phyloP scores from a whole-genome alignment of 192 early-diverging fungal species.

The Entomortierella parvispora region DNA sequence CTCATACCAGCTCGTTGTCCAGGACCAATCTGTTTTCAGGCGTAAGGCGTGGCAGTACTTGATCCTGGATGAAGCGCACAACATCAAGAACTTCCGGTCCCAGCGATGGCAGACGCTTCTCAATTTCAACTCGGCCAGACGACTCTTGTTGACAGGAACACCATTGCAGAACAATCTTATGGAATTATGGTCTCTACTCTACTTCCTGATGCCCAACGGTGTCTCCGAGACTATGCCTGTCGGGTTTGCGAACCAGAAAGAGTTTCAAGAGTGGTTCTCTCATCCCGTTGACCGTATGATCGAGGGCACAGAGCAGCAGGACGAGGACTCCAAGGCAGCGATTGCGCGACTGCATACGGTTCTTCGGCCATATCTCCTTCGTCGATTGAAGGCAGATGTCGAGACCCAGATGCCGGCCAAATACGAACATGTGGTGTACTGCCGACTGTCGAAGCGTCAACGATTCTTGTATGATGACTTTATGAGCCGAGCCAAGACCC shows the following conservation, averaged over 20 bases:
- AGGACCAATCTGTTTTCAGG: constrained; percentile 65
- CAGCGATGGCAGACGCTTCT: constrained; percentile 81
- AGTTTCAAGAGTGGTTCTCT: constrained; percentile 90
- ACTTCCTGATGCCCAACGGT: constrained; percentile 86
- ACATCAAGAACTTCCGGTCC: constrained; percentile 83
- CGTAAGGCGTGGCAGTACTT: constrained; percentile 75
- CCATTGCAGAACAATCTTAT: constrained; percentile 90
- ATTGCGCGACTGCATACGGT: constrained; percentile 71
- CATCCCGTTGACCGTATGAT: constrained; percentile 87
- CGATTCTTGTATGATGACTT: constrained; percentile 81
- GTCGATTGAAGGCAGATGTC: constrained; percentile 73
- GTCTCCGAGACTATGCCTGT: constrained; percentile 67
- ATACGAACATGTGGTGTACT: constrained; percentile 75
- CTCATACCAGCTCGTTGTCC: constrained; percentile 68
- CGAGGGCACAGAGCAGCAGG: constrained; percentile 63
- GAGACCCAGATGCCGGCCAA: constrained; percentile 76
- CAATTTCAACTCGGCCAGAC: constrained; percentile 69
- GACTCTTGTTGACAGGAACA: constrained; percentile 86
- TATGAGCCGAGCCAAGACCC: constrained; percentile 85
- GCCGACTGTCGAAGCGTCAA: constrained; percentile 75
- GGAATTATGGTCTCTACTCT: constrained; percentile 88
- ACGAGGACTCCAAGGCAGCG: constrained; percentile 62
- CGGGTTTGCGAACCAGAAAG: constrained; percentile 83
- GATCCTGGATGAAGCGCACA: constrained; percentile 76
- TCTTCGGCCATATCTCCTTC: constrained; percentile 69